Evolutionary conservation across 305 asterid species (phyloP).

Genomic region (Rubia tinctorum): DNA sequence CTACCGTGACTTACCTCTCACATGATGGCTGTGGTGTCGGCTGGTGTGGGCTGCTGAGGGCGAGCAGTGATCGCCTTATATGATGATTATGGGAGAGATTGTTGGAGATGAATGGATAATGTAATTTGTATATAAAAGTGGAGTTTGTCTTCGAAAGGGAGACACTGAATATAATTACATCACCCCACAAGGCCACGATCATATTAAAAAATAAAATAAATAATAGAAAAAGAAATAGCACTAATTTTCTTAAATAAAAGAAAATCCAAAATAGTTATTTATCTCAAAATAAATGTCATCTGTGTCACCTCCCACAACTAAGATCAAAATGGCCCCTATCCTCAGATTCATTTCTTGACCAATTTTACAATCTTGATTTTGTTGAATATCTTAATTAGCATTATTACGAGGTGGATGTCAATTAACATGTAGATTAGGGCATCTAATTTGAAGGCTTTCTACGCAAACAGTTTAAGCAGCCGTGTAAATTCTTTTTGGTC

Average conservation of each 20-base stretch:
- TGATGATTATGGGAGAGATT: too few species aligned
- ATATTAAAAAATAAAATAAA: not conserved
- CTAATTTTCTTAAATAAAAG: not conserved
- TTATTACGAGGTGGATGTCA: not conserved
- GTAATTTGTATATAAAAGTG: not conserved
- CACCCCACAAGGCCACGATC: not conserved
- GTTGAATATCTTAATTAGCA: not conserved
- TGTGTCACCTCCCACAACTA: not conserved
- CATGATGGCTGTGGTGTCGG: too few species aligned
- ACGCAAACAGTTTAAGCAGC: constrained; percentile 8
- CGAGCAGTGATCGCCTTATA: too few species aligned
- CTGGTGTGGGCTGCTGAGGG: too few species aligned
- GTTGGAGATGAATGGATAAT: too few species aligned
- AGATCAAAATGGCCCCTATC: not conserved
- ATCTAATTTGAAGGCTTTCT: not conserved
- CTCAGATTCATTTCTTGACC: not conserved
- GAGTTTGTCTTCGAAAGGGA: not conserved
- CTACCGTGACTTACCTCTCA: too few species aligned
- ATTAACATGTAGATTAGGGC: not conserved
- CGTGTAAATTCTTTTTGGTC: not conserved
- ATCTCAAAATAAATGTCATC: not conserved
- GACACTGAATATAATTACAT: not conserved
- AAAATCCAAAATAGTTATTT: not conserved
- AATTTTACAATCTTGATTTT: not conserved
- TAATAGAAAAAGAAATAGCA: not conserved